Evolutionary conservation across 2,329 filamentous ascomycete species (phyloP).

Genomic region (Remersonia thermophila): DNA sequence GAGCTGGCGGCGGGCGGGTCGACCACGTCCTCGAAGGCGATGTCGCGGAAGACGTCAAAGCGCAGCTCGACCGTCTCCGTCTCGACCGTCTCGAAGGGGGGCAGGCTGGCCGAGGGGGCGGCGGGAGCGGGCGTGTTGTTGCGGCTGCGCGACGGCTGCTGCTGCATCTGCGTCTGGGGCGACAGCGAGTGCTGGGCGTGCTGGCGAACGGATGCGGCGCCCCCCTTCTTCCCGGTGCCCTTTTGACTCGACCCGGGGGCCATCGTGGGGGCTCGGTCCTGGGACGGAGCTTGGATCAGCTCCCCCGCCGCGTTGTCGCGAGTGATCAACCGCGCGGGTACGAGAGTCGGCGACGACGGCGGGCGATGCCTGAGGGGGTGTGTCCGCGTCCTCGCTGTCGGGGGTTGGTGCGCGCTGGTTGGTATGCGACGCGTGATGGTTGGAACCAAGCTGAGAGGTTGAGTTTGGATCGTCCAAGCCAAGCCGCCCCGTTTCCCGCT

Average conservation of each 20-base stretch:
- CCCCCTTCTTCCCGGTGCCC: constrained; percentile 53
- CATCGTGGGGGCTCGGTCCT: constrained; percentile 31
- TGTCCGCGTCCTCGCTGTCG: too few species aligned
- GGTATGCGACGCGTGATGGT: constrained; percentile 2
- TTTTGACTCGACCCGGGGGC: constrained; percentile 47
- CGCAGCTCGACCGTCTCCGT: constrained; percentile 56
- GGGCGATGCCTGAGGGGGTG: too few species aligned
- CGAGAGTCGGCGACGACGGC: too few species aligned
- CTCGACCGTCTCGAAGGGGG: constrained; percentile 41
- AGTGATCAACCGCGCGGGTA: too few species aligned
- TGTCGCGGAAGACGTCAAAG: constrained; percentile 45
- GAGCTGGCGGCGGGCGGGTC: constrained; percentile 46
- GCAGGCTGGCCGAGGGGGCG: constrained; percentile 31
- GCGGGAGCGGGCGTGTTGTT: constrained; percentile 62
- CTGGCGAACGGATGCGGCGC: constrained; percentile 44
- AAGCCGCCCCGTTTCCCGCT: too few species aligned
- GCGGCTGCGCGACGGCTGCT: constrained; percentile 60
- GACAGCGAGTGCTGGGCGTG: constrained; percentile 36
- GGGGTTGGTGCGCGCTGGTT: constrained; percentile 2
- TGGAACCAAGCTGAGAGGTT: constrained; percentile 2
- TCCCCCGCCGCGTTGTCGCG: too few species aligned
- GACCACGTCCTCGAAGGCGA: constrained; percentile 57
- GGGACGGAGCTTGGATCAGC: too few species aligned
- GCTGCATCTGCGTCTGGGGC: constrained; percentile 27
- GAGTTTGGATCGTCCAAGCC: background rate